Base-by-base conservation (phyloP, 2,329 filamentous ascomycete genomes). In the Davidsoniella eucalypti region DNA sequence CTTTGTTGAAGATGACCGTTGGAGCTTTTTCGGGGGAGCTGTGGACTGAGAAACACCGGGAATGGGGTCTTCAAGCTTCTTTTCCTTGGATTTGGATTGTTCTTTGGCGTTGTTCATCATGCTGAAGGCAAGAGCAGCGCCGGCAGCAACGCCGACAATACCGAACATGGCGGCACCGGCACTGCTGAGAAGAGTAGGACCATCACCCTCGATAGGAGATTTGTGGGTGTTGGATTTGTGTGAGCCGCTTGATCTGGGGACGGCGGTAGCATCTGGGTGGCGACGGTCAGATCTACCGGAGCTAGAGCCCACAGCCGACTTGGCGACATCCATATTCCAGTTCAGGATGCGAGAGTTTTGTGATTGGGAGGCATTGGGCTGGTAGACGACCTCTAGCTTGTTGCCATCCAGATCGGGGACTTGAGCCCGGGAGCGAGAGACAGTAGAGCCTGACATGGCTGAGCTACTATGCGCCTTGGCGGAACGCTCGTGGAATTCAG, bases 321-420 rank as follows among this genome's bases (percentile, higher is more conserved):
- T 54, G 47, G 64, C 64, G 43, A 68, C 63, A 60, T 70, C 67
- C 56, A 69, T 67, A 51, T 70, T 69, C 71, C 71, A 75, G 54
- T 68, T 61, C 25, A 74, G 59, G 51, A 73, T 67, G 42, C 66
- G 69, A 54, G 60, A 65, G 57, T 47, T 68, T 65, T 43, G 56
- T 55, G 38, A 56, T 50, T 38, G 54, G 53, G n/a, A 52, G 51
- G 52, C 56, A 56, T 62, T 60, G 10, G 62, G 61, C 7, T 70
- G 69, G 61, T 78, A 83, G 46, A 88, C 76, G 26, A 85, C 82
- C 60, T 92, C 84, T 61, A 94, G 79, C 57, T 75, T 83, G 66
- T 94, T 93, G 47, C 84, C 84, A 66, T 94, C 86, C 50, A 85
- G 73, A 63, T 94, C 87, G 54, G 78, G 73, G 39, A 87, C 79